Base-by-base conservation (phyloP, 2,329 filamentous ascomycete species). In the Trichoderma sp. region DNA sequence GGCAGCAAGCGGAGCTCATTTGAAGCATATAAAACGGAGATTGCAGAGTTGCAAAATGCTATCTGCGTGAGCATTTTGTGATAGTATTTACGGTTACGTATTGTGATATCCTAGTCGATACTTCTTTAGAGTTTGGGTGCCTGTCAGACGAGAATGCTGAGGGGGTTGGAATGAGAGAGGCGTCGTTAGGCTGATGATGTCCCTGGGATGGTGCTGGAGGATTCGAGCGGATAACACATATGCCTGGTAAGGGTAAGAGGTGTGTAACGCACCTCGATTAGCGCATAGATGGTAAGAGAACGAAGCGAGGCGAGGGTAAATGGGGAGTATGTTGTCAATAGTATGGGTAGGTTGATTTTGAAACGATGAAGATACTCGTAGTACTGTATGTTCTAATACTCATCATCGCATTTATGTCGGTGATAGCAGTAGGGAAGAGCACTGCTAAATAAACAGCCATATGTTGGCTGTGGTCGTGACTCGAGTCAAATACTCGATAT, bases 41-140 rank as follows among this genome's bases (percentile, higher is more conserved):
- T 37, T 52, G 29, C 32, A 61, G 29, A 37, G 42, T 37, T 29
- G 22, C 25, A 29, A 34, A 39, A 32, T 64, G 35, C 17, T 29
- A 34, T 27, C 29, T 19, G n/a, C 7, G 12, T 57, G 37, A 37
- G 12, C 4, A n/a, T 9, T 57, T 34, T 10, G 10, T 13, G 52
- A 10, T 34, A 9, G 17, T 19, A 27, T 34, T 35, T 29, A 4
- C 48, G 27, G 27, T 37, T 37, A 5, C 4, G 10, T 50, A 27
- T 50, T 27, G 3, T 25, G 7, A 9, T 35, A 9, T 13, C 19
- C 19, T 37, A 2, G 53, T 35, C 32, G 2, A 42, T 50, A 17
- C 5, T 34, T 19, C 17, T 61, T 52, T 58, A 57, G n/a, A 58
- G 63, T 67, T 67, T 52, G 22, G 27, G 64, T 59, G 64, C 64